Evolutionary conservation across 2,329 filamentous ascomycete genomes (phyloP).

Genomic region (Colletotrichum tropicicola): DNA sequence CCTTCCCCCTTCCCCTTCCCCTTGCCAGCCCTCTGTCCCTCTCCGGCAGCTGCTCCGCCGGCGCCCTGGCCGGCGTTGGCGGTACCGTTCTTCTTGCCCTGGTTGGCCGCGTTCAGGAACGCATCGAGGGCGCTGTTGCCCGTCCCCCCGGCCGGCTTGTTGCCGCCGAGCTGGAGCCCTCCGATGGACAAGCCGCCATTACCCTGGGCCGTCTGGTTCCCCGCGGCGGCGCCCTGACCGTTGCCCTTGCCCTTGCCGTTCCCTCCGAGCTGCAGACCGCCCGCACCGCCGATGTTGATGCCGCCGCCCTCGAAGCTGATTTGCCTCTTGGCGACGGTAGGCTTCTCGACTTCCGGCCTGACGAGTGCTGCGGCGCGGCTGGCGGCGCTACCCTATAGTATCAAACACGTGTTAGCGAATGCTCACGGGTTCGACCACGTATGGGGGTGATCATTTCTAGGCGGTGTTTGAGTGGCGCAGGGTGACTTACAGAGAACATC

Average conservation of each 20-base stretch:
- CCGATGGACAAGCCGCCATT: constrained; percentile 20
- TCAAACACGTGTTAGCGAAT: background rate
- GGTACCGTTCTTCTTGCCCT: constrained; percentile 12
- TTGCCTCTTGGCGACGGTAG: constrained; percentile 4
- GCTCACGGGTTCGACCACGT: background rate
- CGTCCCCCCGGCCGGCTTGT: background rate
- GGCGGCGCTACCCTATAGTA: constrained; percentile 11
- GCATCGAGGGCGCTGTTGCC: constrained; percentile 22
- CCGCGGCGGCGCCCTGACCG: background rate
- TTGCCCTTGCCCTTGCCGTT: constrained; percentile 1
- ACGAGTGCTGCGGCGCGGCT: constrained; percentile 22
- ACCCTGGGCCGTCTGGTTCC: constrained; percentile 1
- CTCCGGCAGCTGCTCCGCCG: background rate
- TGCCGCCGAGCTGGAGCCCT: constrained; percentile 1
- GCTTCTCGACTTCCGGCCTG: background rate
- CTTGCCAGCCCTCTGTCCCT: background rate
- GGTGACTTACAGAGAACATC: constrained; percentile 1
- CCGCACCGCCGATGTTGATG: constrained; percentile 12
- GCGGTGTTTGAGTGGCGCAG: background rate
- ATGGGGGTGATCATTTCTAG: background rate
- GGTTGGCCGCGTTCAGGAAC: constrained; percentile 4
- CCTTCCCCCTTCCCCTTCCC: constrained; percentile 4
- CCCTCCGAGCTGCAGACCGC: constrained; percentile 1
- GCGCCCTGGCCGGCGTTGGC: constrained; percentile 14
- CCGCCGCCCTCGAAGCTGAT: constrained; percentile 13